phyloP scores from a whole-genome alignment of 768 basidiomycete genomes.

The Suillus bovinus region DNA sequence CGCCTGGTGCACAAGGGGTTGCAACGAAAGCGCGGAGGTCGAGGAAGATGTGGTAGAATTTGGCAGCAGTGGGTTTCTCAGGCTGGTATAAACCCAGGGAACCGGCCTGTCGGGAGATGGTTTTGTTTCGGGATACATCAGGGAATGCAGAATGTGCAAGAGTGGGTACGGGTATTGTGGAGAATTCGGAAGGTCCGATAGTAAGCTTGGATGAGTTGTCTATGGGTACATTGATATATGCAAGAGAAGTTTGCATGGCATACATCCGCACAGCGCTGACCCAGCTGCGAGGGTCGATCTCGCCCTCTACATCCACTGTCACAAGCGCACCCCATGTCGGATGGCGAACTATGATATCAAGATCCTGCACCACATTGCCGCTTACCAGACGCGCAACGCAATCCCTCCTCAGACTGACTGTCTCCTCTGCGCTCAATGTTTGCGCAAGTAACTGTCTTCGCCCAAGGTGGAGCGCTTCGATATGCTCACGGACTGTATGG shows the following conservation, averaged over 20 bases:
- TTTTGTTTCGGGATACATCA: slow-evolving; percentile 39
- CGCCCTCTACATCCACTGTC: slow-evolving; percentile 86
- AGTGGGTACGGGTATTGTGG: slow-evolving; percentile 51
- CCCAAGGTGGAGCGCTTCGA: slow-evolving; percentile 90
- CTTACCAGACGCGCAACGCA: slow-evolving; percentile 86
- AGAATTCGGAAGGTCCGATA: slow-evolving; percentile 48
- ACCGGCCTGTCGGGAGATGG: slow-evolving; percentile 35
- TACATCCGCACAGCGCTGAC: slow-evolving; percentile 90
- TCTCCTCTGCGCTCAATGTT: slow-evolving; percentile 86
- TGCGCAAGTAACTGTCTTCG: slow-evolving; percentile 87
- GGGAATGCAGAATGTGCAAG: slow-evolving; percentile 74
- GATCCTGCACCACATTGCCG: slow-evolving; percentile 88
- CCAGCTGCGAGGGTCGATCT: slow-evolving; percentile 80
- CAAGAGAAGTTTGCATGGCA: slow-evolving; percentile 81
- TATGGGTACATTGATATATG: slow-evolving; percentile 63
- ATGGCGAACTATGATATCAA: slow-evolving; percentile 97
- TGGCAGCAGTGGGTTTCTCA: slow-evolving; percentile 47
- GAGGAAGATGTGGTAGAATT: slow-evolving; percentile 88
- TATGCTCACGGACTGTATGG: slow-evolving; percentile 80
- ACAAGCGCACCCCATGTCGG: slow-evolving; percentile 89
- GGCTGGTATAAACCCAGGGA: slow-evolving; percentile 33
- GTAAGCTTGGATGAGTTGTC: slow-evolving; percentile 35
- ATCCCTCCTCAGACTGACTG: slow-evolving; percentile 74
- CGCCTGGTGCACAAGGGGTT: slow-evolving; percentile 85
- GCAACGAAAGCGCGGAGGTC: slow-evolving; percentile 93